A percentile compares a stretch with the other conserved stretches of the same genome.
These are phyloP conservation scores for Moelleriella libera DNA, from an alignment of 2,329 filamentous ascomycete species.

Conservation along the genomic window DNA sequence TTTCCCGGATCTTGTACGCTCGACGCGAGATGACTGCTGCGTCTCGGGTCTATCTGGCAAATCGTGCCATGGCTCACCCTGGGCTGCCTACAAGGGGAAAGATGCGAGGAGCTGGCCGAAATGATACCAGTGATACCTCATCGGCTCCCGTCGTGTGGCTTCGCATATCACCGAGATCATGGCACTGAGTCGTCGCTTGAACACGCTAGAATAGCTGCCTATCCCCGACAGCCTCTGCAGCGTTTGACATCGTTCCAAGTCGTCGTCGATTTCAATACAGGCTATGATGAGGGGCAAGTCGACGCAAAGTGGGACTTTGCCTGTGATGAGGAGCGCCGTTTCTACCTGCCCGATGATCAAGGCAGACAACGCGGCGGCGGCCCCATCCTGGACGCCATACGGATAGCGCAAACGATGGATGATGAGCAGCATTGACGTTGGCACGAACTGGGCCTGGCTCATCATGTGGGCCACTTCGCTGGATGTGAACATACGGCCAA, in stretches of 20 bases:
- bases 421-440: slow-evolving; percentile 9
- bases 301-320: slow-evolving; percentile 7
- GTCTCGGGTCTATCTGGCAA: too few relatives aligned
- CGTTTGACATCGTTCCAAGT: slow-evolving; percentile 3
- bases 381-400: slow-evolving; percentile 3
- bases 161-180: neutral
- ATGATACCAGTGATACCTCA: neutral
- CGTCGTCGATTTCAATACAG: slow-evolving; percentile 10
- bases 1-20: too few relatives aligned
- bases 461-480: slow-evolving; percentile 14
- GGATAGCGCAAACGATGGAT: slow-evolving; percentile 10
- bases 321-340: slow-evolving; percentile 7
- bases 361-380: slow-evolving; percentile 2
- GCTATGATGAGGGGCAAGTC: slow-evolving; percentile 11
- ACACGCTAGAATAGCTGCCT: slow-evolving; percentile 4
- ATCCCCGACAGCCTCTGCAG: slow-evolving; percentile 5
- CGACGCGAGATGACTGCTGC: too few relatives aligned
- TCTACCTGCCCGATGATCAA: slow-evolving; percentile 11
- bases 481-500: slow-evolving; percentile 7
- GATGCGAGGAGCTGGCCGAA: neutral
- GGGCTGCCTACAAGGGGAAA: neutral
- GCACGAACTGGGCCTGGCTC: slow-evolving; percentile 13
- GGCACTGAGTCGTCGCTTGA: neutral
- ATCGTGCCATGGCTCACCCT: neutral
- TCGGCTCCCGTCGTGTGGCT: neutral